phyloP scores from a whole-genome alignment of 768 basidiomycete species.

The Hortiboletus flavorubellus region DNA sequence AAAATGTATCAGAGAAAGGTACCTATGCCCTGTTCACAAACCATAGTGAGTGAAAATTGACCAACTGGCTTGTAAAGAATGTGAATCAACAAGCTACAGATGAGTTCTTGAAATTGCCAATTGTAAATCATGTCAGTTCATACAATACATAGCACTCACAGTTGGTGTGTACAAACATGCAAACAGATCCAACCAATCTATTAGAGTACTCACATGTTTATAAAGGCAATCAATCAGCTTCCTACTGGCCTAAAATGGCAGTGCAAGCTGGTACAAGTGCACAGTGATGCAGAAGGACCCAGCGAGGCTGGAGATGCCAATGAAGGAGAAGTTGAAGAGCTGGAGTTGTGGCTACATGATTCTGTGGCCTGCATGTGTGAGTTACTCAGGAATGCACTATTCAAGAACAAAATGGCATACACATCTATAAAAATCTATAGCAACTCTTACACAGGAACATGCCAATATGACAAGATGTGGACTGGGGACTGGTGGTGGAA shows the following conservation, averaged over 20 bases:
- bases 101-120: neutral
- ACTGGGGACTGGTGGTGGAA: neutral
- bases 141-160: neutral
- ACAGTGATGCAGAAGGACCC: too few relatives aligned
- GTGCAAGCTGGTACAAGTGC: neutral
- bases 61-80: neutral
- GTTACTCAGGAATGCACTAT: neutral
- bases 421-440: neutral
- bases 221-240: neutral
- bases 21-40: neutral
- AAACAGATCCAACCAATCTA: neutral
- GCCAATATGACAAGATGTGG: neutral
- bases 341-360: neutral
- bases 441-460: rapidly evolving
- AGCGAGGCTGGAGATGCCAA: too few relatives aligned
- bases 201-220: neutral
- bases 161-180: neutral
- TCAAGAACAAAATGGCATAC: neutral
- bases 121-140: neutral
- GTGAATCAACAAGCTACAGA: neutral
- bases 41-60: neutral
- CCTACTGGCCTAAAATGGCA: neutral
- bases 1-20: neutral
- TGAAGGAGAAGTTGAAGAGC: neutral
- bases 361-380: neutral